Evolutionary conservation across 2,329 filamentous ascomycete species (phyloP).

Genomic region (Trichophyton simii): DNA sequence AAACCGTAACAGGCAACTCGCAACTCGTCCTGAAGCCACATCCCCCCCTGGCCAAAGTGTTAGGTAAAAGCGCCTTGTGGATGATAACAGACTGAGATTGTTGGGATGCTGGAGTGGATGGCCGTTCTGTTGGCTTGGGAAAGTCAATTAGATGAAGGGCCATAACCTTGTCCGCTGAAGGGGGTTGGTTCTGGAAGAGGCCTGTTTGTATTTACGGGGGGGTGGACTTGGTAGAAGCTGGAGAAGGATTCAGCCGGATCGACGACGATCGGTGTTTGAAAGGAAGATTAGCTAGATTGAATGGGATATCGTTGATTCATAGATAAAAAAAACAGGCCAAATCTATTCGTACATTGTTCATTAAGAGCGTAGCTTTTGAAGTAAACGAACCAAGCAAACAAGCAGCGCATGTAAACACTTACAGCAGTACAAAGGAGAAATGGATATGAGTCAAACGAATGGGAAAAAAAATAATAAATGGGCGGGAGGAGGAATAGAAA

Average conservation of each 20-base stretch:
- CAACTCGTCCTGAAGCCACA: background rate
- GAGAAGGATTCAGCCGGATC: too few species aligned
- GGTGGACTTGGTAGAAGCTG: too few species aligned
- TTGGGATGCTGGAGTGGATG: background rate
- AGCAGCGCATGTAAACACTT: constrained; percentile 2
- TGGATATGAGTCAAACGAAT: background rate
- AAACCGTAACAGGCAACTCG: background rate
- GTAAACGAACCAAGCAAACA: background rate
- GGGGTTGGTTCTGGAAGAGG: background rate
- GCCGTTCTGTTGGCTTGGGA: background rate
- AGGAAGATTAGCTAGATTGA: background rate
- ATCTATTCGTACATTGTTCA: constrained; percentile 5
- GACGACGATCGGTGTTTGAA: too few species aligned
- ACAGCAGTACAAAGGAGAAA: constrained; percentile 4
- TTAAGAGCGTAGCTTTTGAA: constrained; percentile 5
- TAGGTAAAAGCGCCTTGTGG: background rate
- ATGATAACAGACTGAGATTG: background rate
- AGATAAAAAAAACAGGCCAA: background rate
- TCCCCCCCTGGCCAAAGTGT: background rate
- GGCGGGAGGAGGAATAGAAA: background rate
- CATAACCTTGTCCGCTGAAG: background rate
- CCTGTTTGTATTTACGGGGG: background rate
- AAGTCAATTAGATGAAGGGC: constrained; percentile 1
- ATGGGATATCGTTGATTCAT: constrained; percentile 1
- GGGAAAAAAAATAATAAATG: background rate